phyloP scores from a whole-genome alignment of 148 eudicot species.

The Polygonum aviculare region DNA sequence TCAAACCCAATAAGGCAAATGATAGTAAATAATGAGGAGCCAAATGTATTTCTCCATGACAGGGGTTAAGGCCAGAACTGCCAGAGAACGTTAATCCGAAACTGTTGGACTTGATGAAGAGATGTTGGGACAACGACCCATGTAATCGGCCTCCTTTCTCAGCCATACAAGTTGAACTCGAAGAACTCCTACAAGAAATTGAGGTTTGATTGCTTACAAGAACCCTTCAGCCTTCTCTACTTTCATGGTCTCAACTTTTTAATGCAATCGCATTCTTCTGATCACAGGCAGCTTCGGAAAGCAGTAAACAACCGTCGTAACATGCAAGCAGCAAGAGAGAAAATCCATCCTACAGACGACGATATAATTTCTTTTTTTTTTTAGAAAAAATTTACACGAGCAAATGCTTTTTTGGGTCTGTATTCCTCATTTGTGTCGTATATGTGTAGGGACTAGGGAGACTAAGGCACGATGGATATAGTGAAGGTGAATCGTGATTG shows the following conservation, averaged over 20 bases:
- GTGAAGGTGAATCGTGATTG: not conserved
- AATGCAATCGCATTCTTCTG: not conserved
- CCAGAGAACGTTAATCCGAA: conserved; percentile 59
- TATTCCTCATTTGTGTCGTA: not conserved
- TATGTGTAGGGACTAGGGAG: not conserved
- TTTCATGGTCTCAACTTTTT: not conserved
- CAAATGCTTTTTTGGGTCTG: not conserved
- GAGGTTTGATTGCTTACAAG: conserved; percentile 25
- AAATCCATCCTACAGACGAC: not conserved
- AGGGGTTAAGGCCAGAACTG: conserved; percentile 86
- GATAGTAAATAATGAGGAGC: not conserved
- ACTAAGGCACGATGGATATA: not conserved
- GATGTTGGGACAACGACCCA: conserved; percentile 74
- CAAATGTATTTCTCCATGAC: not conserved
- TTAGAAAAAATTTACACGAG: not conserved
- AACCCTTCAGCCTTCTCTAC: not conserved
- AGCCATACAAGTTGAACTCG: conserved; percentile 53
- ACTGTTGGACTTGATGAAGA: conserved; percentile 58
- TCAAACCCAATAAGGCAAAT: not conserved
- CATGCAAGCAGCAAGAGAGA: not conserved
- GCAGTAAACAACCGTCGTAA: not conserved
- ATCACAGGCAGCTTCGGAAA: not conserved
- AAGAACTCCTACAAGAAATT: conserved; percentile 47
- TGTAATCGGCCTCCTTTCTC: conserved; percentile 58
- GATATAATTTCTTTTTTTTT: not conserved